Base-by-base conservation (phyloP, 148 eudicot species). In the Heliosperma pusillum region DNA sequence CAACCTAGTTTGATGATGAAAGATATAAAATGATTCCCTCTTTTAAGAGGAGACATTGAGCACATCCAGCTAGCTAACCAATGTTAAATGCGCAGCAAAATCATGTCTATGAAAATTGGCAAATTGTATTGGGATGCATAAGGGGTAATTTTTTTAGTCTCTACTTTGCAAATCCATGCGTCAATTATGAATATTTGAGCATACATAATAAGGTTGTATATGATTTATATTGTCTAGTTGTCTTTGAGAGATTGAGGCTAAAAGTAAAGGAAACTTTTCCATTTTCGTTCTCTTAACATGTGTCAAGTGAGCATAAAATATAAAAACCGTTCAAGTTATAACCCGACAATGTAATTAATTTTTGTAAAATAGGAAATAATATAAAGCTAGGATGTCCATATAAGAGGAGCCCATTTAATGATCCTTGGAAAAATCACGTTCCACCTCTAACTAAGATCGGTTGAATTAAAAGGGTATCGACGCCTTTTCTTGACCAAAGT, bases 111-210 rank as follows among this genome's bases (percentile, higher is more conserved):
- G 7, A 12, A 12, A 7, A 33, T 33, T 19, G 20, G 9, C 45
- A 42, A 50, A 50, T 7, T 13, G 55, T 50, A 50, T 50, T 50
- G 55, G 55, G 55, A 50, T 50, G 55, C 55, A 50, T 50, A 50
- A 12, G 55, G 55, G 55, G 4, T 58, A 77, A 73, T 73, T 66
- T 58, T 22, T 68, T 58, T 8, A 73, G 19, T 59, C 25, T 22
- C 29, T 74, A 13, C 44, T 56, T 25, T 50, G 81, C 55, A 44
- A 63, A 30, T 71, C 22, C 81, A 78, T 78, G 77, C 77, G 67
- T 33, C 71, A 60, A 74, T 79, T 59, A 74, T 74, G 21, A 79
- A 69, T 42, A 9, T 69, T 29, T 56, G 45, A 56, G 30, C 22
- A 75, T 69, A 40, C 20, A 68, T 29, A 59, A 10, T n/a, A 0